A percentile compares a stretch with the other conserved stretches of the same genome.
Evolutionary conservation across 306 rosid genomes (phyloP).

Genomic region (Delonix regia): DNA sequence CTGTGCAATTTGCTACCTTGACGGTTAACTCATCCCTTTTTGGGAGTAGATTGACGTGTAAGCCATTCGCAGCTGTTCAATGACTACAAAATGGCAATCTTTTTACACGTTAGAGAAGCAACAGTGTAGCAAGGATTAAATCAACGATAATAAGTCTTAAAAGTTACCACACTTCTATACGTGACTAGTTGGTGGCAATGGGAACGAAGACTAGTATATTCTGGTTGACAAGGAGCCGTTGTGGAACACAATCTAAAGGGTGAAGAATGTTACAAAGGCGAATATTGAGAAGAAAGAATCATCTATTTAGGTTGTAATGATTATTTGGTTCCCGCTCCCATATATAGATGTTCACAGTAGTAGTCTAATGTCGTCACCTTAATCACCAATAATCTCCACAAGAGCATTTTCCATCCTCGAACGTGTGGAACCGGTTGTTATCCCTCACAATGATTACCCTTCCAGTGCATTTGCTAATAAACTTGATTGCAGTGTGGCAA

Average conservation of each 20-base stretch:
- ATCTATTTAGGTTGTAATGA: background rate
- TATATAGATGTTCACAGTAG: background rate
- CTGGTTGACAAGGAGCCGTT: no score
- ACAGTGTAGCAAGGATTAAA: background rate
- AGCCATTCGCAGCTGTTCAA: no score
- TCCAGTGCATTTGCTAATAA: slow-evolving; percentile 75
- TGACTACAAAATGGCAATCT: no score
- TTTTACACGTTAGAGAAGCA: background rate
- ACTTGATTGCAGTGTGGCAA: slow-evolving; percentile 85
- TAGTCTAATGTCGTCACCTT: background rate
- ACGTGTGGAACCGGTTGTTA: slow-evolving; percentile 80
- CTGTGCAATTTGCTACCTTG: background rate
- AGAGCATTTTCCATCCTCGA: slow-evolving; percentile 82
- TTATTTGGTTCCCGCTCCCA: background rate
- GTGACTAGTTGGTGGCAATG: background rate
- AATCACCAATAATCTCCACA: slow-evolving; percentile 91
- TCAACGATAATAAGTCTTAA: no score
- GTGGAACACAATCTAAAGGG: background rate
- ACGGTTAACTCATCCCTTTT: background rate
- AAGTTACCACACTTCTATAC: no score
- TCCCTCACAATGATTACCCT: slow-evolving; percentile 81
- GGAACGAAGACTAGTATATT: background rate
- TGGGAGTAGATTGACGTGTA: background rate
- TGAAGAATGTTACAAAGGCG: background rate
- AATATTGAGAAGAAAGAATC: slow-evolving; percentile 2